Evolutionary conservation across 1,284 basidiomycete species (phyloP).

Genomic region (Ceratobasidium sp.): DNA sequence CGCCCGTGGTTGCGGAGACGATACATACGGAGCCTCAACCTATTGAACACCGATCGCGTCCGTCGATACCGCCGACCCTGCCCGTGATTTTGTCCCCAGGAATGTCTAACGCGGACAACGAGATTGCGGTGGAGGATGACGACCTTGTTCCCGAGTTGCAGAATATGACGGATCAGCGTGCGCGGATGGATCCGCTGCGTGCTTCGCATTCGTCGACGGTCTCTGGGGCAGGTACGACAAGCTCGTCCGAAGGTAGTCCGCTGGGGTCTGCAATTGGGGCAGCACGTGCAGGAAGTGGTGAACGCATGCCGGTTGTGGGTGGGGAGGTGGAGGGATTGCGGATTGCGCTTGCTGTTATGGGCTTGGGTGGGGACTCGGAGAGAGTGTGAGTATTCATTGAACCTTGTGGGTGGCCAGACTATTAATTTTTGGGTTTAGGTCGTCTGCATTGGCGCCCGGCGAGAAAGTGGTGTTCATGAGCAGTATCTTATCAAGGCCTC

Average conservation of each 20-base stretch:
- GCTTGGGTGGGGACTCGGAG: conserved; percentile 30
- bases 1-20: not conserved
- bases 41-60: not conserved
- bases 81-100: conserved; percentile 23
- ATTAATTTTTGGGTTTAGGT: not conserved
- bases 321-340: conserved; percentile 37
- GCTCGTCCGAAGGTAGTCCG: conserved; percentile 38
- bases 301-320: conserved; percentile 27
- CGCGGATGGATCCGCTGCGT: conserved; percentile 32
- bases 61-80: conserved; percentile 26
- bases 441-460: conserved; percentile 22
- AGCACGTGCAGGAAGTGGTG: conserved; percentile 33
- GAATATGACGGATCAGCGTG: conserved; percentile 21
- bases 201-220: conserved; percentile 38
- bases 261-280: conserved; percentile 20
- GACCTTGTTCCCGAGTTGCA: conserved; percentile 38
- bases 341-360: conserved; percentile 38
- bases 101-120: conserved; percentile 4
- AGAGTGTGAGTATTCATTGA: conserved; percentile 15
- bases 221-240: conserved; percentile 31
- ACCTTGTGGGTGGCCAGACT: not conserved
- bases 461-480: conserved; percentile 32
- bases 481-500: conserved; percentile 33
- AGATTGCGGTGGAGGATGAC: conserved; percentile 37
- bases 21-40: not conserved